phyloP scores from a whole-genome alignment of 2,329 filamentous ascomycete genomes.

The Neodidymelliopsis sp. region DNA sequence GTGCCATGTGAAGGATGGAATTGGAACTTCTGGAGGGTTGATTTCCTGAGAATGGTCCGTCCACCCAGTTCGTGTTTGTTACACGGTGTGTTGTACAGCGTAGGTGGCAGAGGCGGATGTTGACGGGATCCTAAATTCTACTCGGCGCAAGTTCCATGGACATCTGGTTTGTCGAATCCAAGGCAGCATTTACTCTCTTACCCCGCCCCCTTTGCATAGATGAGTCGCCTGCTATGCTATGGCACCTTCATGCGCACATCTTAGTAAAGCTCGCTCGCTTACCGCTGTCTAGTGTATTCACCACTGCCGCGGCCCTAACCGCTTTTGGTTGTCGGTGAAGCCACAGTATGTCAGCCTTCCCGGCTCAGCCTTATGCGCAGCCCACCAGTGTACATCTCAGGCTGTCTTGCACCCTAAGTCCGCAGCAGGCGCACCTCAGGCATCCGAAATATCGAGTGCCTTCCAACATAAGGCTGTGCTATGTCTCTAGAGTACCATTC shows the following conservation, averaged over 20 bases:
- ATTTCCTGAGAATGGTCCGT: too few relatives aligned
- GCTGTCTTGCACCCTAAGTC: not conserved
- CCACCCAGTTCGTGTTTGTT: too few relatives aligned
- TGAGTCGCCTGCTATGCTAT: not conserved
- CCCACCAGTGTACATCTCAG: not conserved
- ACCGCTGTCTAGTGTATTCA: conserved; percentile 16
- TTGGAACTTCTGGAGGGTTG: too few relatives aligned
- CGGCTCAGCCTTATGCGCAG: conserved; percentile 28
- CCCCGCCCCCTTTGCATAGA: not conserved
- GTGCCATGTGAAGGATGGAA: conserved; percentile 25
- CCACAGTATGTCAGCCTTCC: conserved; percentile 17
- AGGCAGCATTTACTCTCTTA: not conserved
- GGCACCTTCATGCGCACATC: not conserved
- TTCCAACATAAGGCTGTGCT: not conserved
- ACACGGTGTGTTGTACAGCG: too few relatives aligned
- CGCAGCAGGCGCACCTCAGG: not conserved
- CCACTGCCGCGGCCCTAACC: conserved; percentile 7
- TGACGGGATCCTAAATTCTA: too few relatives aligned
- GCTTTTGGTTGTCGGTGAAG: conserved; percentile 15
- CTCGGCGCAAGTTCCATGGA: too few relatives aligned
- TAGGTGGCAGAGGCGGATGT: too few relatives aligned
- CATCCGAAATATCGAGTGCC: not conserved
- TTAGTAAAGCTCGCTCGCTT: conserved; percentile 10
- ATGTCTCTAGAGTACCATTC: not conserved
- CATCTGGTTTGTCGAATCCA: too few relatives aligned